phyloP scores from a whole-genome alignment of 2,329 filamentous ascomycete genomes.

The Apiospora kogelbergensis region DNA sequence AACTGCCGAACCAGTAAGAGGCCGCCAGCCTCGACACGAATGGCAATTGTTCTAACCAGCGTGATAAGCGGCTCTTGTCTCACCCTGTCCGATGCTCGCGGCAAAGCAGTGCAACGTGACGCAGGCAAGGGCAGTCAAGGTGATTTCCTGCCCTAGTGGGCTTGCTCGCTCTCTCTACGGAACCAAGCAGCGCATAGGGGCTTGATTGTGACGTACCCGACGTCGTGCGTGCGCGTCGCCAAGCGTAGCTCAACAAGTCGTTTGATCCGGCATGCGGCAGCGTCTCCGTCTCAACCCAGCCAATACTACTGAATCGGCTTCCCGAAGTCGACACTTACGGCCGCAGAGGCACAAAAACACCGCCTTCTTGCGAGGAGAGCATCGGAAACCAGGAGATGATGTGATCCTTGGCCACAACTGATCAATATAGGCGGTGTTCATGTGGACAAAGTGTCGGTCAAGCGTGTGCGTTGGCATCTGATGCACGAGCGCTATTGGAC shows the following conservation, averaged over 20 bases:
- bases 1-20: slow-evolving; percentile 8
- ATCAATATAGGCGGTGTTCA: background rate
- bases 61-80: slow-evolving; percentile 1
- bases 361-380: background rate
- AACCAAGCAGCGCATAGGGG: background rate
- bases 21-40: background rate
- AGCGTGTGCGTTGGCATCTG: background rate
- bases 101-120: background rate
- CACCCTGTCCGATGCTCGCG: slow-evolving; percentile 2
- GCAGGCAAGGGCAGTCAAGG: background rate
- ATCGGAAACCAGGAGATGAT: background rate
- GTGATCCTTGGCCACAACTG: background rate
- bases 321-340: background rate
- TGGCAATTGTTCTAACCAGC: background rate
- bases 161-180: background rate
- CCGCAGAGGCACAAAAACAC: background rate
- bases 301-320: slow-evolving; percentile 7
- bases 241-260: slow-evolving; percentile 1
- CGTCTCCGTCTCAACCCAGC: slow-evolving; percentile 1
- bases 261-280: slow-evolving; percentile 5
- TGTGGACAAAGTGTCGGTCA: slow-evolving; percentile 1
- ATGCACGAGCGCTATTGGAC: background rate
- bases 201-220: slow-evolving; percentile 6
- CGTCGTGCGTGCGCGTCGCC: background rate
- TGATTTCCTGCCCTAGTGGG: background rate